Conservation (phyloP, 148 eudicot species). For the Amaranthus hypochondriacus region DNA sequence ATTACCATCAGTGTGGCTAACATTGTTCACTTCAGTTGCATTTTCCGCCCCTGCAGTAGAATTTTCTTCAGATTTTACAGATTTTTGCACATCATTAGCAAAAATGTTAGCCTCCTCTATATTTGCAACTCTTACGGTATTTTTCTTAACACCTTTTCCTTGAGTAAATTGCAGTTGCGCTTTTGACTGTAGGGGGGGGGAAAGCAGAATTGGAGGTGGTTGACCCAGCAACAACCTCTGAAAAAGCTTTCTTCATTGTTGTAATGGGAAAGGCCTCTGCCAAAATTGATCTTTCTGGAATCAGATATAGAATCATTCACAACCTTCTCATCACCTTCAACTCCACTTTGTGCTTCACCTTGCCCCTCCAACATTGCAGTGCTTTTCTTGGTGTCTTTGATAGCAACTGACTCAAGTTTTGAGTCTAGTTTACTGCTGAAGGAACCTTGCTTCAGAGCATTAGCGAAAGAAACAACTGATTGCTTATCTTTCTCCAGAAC, state of each 20-base stretch:
- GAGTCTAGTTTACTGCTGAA: constrained; percentile 23
- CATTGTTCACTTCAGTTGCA: constrained; percentile 24
- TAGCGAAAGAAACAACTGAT: constrained; percentile 33
- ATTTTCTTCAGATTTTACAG: constrained; percentile 33
- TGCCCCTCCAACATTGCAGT: constrained; percentile 18
- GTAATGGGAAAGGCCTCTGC: constrained; percentile 60
- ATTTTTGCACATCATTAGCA: constrained; percentile 29
- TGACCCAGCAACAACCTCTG: constrained; percentile 98
- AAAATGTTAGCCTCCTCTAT: constrained; percentile 31
- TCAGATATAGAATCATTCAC: constrained; percentile 36
- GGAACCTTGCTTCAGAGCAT: constrained; percentile 40
- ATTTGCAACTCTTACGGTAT: constrained; percentile 29
- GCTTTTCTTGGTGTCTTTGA: constrained; percentile 27
- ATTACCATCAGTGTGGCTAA: constrained; percentile 30
- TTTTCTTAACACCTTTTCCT: constrained; percentile 49
- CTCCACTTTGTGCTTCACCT: constrained; percentile 33
- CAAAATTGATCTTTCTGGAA: constrained; percentile 43
- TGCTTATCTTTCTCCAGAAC: constrained; percentile 52
- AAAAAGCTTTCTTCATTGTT: constrained; percentile 77
- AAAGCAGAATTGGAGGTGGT: constrained; percentile 55
- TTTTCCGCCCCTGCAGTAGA: constrained; percentile 31
- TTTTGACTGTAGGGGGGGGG: constrained; percentile 76
- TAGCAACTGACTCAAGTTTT: constrained; percentile 32
- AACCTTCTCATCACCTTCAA: constrained; percentile 31
- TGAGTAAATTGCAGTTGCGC: constrained; percentile 35